Conservation (phyloP, 352 stramenopile genomes). For the Phytophthora multivora region DNA sequence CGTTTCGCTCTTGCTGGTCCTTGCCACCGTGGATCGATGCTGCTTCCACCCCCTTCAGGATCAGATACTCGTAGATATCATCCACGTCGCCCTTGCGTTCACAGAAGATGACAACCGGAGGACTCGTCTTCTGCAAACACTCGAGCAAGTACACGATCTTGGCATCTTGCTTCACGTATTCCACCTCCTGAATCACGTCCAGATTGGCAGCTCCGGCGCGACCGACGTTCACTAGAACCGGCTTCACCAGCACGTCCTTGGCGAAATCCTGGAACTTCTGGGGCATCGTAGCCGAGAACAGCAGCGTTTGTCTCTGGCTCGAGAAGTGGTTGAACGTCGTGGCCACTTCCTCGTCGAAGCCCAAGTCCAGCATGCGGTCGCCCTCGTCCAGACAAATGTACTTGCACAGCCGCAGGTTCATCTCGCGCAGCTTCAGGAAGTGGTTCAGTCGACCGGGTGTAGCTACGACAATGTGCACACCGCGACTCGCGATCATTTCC, state of each 20-base stretch:
- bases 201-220: conserved; percentile 97
- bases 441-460: conserved; percentile 97
- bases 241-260: conserved; percentile 94
- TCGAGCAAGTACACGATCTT: conserved; percentile 99
- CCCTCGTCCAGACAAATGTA: conserved; percentile 99
- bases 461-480: conserved; percentile 97
- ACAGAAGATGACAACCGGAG: conserved; percentile 98
- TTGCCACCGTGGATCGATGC: conserved; percentile 98
- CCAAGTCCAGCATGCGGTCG: conserved; percentile 98
- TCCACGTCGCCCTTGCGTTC: conserved; percentile 97
- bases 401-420: conserved; percentile 95
- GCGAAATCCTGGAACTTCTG: conserved; percentile 99
- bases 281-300: conserved; percentile 99
- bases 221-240: conserved; percentile 98
- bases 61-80: conserved; percentile 99
- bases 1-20: conserved; percentile 97
- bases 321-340: conserved; percentile 99
- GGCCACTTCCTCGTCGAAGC: conserved; percentile 92
- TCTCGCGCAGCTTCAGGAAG: conserved; percentile 95
- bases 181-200: conserved; percentile 99
- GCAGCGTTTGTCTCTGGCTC: conserved; percentile 96
- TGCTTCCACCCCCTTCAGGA: conserved; percentile 97
- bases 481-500: conserved; percentile 79
- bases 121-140: conserved; percentile 98
- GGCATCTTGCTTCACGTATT: conserved; percentile 99